phyloP scores from a whole-genome alignment of 2,329 filamentous ascomycete genomes.

The Penicillium sp. region DNA sequence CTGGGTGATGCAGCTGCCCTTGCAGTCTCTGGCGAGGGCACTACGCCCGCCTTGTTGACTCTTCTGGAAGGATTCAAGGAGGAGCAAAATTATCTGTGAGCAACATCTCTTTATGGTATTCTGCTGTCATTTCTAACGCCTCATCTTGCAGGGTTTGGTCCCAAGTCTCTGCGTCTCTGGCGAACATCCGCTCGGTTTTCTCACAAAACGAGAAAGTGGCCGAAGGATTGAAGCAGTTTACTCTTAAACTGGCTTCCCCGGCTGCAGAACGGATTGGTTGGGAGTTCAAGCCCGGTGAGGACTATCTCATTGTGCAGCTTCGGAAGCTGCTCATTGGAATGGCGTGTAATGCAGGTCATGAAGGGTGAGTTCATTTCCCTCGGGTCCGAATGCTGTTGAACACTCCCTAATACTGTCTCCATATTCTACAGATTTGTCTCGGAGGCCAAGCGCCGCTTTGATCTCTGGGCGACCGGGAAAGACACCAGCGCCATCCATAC shows the following conservation, averaged over 20 bases:
- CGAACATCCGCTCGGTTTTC: slow-evolving; percentile 79
- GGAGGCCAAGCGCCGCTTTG: slow-evolving; percentile 76
- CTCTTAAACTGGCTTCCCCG: slow-evolving; percentile 69
- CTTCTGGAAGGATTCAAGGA: slow-evolving; percentile 80
- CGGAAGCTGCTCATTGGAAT: slow-evolving; percentile 75
- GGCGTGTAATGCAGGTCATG: slow-evolving; percentile 73
- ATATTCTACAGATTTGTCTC: slow-evolving; percentile 55
- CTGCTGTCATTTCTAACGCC: slow-evolving; percentile 15
- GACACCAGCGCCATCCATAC: slow-evolving; percentile 72
- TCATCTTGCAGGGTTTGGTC: slow-evolving; percentile 65
- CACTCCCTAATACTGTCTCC: neutral
- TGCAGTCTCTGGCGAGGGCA: slow-evolving; percentile 80
- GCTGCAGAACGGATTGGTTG: slow-evolving; percentile 80
- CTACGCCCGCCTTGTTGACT: slow-evolving; percentile 74
- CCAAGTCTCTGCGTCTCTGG: slow-evolving; percentile 74
- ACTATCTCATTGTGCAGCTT: slow-evolving; percentile 77
- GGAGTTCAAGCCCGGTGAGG: slow-evolving; percentile 74
- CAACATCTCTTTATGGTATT: neutral
- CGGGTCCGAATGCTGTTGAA: neutral
- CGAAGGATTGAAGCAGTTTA: slow-evolving; percentile 72
- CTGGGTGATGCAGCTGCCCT: slow-evolving; percentile 87
- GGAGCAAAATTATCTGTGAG: slow-evolving; percentile 74
- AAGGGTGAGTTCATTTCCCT: slow-evolving; percentile 54
- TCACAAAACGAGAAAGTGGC: slow-evolving; percentile 69
- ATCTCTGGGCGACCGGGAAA: slow-evolving; percentile 66